Percentiles rank a stretch among this genome's conserved stretches.
These are phyloP conservation scores for Penicillium crystallinum DNA, from an alignment of 495 filamentous ascomycete species.

Conservation along the genomic window DNA sequence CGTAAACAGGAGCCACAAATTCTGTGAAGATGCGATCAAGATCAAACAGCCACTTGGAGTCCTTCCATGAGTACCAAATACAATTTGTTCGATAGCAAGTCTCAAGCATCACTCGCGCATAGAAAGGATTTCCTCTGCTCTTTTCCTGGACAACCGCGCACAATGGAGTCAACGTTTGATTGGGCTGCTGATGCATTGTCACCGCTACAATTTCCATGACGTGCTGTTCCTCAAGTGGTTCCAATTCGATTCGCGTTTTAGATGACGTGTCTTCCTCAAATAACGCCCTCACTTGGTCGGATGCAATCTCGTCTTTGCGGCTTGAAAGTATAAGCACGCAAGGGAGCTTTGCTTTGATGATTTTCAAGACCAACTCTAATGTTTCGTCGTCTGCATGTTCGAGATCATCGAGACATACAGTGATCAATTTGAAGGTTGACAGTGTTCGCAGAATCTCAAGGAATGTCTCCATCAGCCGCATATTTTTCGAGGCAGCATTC, in stretches of 20 bases:
- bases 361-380: conserved; percentile 68
- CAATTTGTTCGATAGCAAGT: conserved; percentile 78
- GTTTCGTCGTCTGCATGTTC: conserved; percentile 86
- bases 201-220: conserved; percentile 70
- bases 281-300: conserved; percentile 37
- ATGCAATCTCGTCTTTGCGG: conserved; percentile 36
- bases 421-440: conserved; percentile 72
- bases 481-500: conserved; percentile 64
- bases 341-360: conserved; percentile 65
- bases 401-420: conserved; percentile 78
- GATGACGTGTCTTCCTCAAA: conserved; percentile 39
- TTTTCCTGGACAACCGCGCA: conserved; percentile 77
- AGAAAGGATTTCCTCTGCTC: conserved; percentile 78
- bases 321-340: conserved; percentile 67
- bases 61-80: conserved; percentile 83
- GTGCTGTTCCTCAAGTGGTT: conserved; percentile 66
- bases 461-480: conserved; percentile 77
- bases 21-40: conserved; percentile 77
- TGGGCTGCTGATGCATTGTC: conserved; percentile 54
- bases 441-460: conserved; percentile 77
- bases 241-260: conserved; percentile 61
- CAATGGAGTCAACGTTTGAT: conserved; percentile 35
- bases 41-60: conserved; percentile 75
- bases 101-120: conserved; percentile 85
- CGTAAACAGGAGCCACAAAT: conserved; percentile 70